Evolutionary conservation across 2,329 filamentous ascomycete species (phyloP), one percentile per base, ranked within the genome.

Genomic region (Fusarium metavorans): DNA sequence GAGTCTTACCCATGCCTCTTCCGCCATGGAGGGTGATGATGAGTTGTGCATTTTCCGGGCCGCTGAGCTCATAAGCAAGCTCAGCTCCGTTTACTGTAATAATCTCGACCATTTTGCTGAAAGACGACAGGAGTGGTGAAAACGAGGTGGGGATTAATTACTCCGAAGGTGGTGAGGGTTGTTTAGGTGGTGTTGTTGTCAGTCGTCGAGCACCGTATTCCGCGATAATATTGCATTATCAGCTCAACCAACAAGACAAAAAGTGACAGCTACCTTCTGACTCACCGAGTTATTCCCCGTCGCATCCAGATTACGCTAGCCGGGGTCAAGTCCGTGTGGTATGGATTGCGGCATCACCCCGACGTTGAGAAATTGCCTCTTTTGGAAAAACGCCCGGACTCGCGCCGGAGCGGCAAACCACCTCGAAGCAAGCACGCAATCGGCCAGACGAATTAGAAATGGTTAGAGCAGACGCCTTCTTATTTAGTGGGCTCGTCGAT

Each of bases 21-120:
- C 73, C 73, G 4, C 73, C 73, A 27, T 75, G 73, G 2, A 75
- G 68, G 4, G 73, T 75, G 18, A 75, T 74, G 61, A 73, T 74
- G 18, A 75, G 65, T 10, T 48, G 71, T 4, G 59, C 73, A 59
- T 68, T 66, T 27, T 61, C 35, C 2, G 68, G 68, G 2, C 73
- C 73, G 10, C 41, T 48, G 9, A 72, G 41, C 25, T 71, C 56
- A n/a, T 73, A 75, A 5, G 73, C 73, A 14, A 75, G 59, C 18
- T 65, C 25, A 1, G 71, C 73, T 11, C 66, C 73, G 25, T 75
- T 75, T 18, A 75, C 59, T 6, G 23, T 64, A 4, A 73, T 43
- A 18, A 37, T 64, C 1, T 69, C 20, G 3, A 62, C 61, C 73
- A 75, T 75, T 20, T 52, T 39, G 37, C 9, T 18, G 9, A 16